A percentile compares a stretch with the other conserved stretches of the same genome.
These are phyloP conservation scores for Mortierella sp. DNA, from an alignment of 371 early-diverging fungal species.

Conservation along the genomic window DNA sequence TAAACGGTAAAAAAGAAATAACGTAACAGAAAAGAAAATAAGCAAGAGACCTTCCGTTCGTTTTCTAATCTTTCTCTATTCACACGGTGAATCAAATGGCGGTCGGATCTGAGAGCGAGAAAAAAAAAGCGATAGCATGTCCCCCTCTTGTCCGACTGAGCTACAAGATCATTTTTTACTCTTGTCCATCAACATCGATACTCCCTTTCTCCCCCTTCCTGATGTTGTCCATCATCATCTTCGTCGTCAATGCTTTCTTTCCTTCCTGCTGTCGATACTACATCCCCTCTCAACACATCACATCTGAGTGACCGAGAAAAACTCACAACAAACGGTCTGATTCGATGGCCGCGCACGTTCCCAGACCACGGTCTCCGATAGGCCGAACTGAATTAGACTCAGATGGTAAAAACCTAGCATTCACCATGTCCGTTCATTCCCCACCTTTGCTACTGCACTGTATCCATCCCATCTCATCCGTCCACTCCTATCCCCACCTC, in stretches of 20 bases:
- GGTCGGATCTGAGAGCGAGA: background rate
- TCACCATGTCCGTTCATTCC: background rate
- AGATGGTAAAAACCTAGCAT: background rate
- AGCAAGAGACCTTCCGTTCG: background rate
- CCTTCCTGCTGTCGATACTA: background rate
- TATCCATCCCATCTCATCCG: slow-evolving; percentile 1
- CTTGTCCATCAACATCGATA: no score
- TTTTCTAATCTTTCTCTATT: background rate
- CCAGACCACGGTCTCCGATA: background rate
- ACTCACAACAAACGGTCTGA: background rate
- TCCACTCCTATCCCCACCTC: background rate
- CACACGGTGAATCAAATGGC: background rate
- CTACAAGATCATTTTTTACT: no score
- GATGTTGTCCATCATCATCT: no score
- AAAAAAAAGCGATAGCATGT: background rate
- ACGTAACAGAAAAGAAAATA: background rate
- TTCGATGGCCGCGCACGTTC: slow-evolving; percentile 7
- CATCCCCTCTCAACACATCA: no score
- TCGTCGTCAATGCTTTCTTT: no score
- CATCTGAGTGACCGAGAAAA: background rate
- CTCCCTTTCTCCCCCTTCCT: no score
- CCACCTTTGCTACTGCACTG: background rate
- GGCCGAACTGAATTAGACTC: background rate
- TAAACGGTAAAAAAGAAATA: background rate
- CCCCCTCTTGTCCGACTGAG: no score